Base-by-base conservation (phyloP, 768 basidiomycete species). In the Tulasnella sp. region DNA sequence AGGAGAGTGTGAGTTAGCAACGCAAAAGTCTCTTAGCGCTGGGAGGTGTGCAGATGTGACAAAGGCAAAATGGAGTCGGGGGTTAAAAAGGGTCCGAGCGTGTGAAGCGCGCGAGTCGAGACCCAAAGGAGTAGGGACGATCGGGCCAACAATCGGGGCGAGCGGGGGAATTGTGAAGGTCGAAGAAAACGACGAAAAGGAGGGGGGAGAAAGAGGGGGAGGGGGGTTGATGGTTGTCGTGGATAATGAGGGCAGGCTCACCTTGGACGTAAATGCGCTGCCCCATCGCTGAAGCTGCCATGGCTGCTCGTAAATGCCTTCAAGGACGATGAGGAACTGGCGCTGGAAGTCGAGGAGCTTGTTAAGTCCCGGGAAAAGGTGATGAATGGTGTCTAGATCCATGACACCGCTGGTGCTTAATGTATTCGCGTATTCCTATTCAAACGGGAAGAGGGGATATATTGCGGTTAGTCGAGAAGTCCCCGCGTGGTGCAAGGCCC, bases 331-430 rank as follows among this genome's bases (percentile, higher is more conserved):
- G 75, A 96, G 90, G 85, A 97, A 96, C 83, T 92, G 91, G 81
- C 96, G 90, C 84, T 99, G 98, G 82, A 99, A 98, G 84, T 99
- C 98, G 81, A 99, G 88, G 40, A 99, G 89, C 83, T 95, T 93
- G 87, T 95, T 93, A 80, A 99, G 88, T 84, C 94, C 94, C 5
- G 96, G 94, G 86, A 99, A 99, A 78, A 99, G 91, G 78, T 92
- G 88, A 85, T 98, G 97, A 75, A 97, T 95, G 61, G 95, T 96
- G 83, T 99, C 98, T 81, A 94, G 93, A 84, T 96, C 92, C 81
- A 99, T 92, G 76, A 93, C 87, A 81, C 93, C 92, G 82, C 89
- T 90, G 84, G 93, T 91, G 7, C 94, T 88, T 78, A 98, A 86
- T 20, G 92, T 91, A 70, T 89, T 91, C 23, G 96, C 90, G 83